These are phyloP conservation scores for Umbelopsis sp. DNA, from an alignment of 192 early-diverging fungal species.

Conservation along the genomic window DNA sequence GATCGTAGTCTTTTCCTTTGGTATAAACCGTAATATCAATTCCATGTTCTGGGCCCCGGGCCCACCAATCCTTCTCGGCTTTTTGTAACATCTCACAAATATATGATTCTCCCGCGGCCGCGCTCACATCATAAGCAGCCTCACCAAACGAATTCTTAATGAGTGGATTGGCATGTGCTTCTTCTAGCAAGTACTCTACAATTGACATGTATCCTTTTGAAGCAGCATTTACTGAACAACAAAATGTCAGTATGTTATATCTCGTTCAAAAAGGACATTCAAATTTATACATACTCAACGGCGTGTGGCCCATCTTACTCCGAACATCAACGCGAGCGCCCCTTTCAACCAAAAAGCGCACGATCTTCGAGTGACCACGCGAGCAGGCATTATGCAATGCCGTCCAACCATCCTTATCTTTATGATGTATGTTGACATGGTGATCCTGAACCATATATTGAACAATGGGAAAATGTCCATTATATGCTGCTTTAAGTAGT, in stretches of 20 bases:
- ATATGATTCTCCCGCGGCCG: conserved; percentile 63
- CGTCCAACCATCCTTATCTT: conserved; percentile 81
- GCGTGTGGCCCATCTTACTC: conserved; percentile 69
- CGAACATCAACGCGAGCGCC: conserved; percentile 62
- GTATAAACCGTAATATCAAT: conserved; percentile 29
- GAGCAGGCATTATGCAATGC: conserved; percentile 79
- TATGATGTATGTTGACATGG: conserved; percentile 62
- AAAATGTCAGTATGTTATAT: background rate
- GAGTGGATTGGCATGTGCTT: conserved; percentile 61
- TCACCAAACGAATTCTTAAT: conserved; percentile 70
- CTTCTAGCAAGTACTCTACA: conserved; percentile 66
- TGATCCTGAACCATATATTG: conserved; percentile 54
- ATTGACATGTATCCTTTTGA: conserved; percentile 70
- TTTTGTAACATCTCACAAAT: conserved; percentile 69
- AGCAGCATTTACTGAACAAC: conserved; percentile 64
- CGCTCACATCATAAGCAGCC: conserved; percentile 76
- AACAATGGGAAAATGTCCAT: conserved; percentile 63
- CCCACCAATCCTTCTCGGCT: conserved; percentile 48
- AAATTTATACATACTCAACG: conserved; percentile 59
- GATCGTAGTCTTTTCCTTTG: conserved; percentile 38
- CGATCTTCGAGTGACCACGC: conserved; percentile 60
- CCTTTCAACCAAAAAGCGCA: conserved; percentile 59
- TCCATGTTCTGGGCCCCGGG: background rate
- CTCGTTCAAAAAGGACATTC: background rate
- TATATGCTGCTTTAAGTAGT: conserved; percentile 71